phyloP scores from a whole-genome alignment of 2,329 filamentous ascomycete species.

The Colletotrichum karsti region DNA sequence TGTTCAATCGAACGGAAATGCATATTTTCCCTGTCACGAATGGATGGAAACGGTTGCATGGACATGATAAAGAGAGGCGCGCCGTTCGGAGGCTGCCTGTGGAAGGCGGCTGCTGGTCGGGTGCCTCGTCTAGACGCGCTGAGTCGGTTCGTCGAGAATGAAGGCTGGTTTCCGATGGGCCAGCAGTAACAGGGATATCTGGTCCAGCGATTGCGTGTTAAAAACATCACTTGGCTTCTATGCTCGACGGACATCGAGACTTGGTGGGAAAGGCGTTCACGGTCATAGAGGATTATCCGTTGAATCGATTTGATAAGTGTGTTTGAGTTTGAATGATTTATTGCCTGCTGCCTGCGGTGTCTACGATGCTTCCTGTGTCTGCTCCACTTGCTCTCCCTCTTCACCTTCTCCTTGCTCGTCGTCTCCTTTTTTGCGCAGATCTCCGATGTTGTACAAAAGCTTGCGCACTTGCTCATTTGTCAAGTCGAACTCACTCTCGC shows the following conservation, averaged over 20 bases:
- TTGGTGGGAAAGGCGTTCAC: constrained; percentile 29
- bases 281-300: constrained; percentile 30
- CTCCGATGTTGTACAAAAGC: constrained; percentile 56
- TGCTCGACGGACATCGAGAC: constrained; percentile 30
- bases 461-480: constrained; percentile 47
- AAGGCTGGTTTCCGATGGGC: constrained; percentile 15
- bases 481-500: constrained; percentile 41
- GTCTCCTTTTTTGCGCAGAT: constrained; percentile 53
- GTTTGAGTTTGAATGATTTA: not conserved
- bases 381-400: constrained; percentile 8
- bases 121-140: constrained; percentile 16
- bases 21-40: constrained; percentile 29
- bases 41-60: constrained; percentile 30
- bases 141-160: constrained; percentile 27
- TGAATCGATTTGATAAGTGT: constrained; percentile 26
- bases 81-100: not conserved
- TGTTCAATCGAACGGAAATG: constrained; percentile 24
- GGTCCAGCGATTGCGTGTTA: constrained; percentile 22
- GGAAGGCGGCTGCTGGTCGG: not conserved
- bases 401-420: constrained; percentile 37
- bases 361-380: not conserved
- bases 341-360: not conserved
- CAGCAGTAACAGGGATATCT: constrained; percentile 22
- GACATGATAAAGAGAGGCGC: not conserved
- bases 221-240: constrained; percentile 25